Base-by-base conservation (phyloP, 2,329 filamentous ascomycete genomes). In the Cercospora janseana region DNA sequence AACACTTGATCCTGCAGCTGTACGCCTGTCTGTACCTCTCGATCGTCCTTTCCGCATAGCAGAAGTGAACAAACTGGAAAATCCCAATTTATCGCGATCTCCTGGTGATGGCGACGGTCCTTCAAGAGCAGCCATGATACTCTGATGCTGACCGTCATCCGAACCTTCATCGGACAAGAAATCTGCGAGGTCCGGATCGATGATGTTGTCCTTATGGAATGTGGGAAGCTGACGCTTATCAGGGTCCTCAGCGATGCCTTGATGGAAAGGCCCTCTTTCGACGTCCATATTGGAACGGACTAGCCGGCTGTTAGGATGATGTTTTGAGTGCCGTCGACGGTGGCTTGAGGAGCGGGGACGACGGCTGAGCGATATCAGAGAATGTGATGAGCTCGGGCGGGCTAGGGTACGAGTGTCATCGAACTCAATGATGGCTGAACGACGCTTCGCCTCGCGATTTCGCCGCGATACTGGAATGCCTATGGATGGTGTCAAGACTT, bases 171-270 rank as follows among this genome's bases (percentile, higher is more conserved):
- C 93, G 5, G 93, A 98, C 77, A 98, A 87, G 70, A 94, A 98
- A 26, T 89, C 87, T 4, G 91, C 92, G 46, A 98, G 75, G 63
- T 98, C 93, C 1, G 93, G 93, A 66, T 98, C 93, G 60, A 98
- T 97, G 60, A 98, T 95, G 65, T 93, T 97, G 73, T 98, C 93
- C 64, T 93, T 90, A 67, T 98, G 93, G 61, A 98, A 97, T n/a
- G 90, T 90, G 12, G 91, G 86, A 27, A 95, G 78, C 32, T 83
- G 82, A 6, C 81, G 34, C 56, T 83, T 85, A 56, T 79, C 82
- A 3, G 77, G 73, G 40, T 90, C 85, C 45, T 94, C 82, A 13
- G 78, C 74, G 8, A 83, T 78, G 51, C 86, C 86, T 47, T 90
- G 78, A 62, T 88, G 88, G 59, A 97, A 97, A 0, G 93, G 93